These are phyloP conservation scores for Epichloe sp. DNA, from an alignment of 2,329 filamentous ascomycete species.

Conservation along the genomic window DNA sequence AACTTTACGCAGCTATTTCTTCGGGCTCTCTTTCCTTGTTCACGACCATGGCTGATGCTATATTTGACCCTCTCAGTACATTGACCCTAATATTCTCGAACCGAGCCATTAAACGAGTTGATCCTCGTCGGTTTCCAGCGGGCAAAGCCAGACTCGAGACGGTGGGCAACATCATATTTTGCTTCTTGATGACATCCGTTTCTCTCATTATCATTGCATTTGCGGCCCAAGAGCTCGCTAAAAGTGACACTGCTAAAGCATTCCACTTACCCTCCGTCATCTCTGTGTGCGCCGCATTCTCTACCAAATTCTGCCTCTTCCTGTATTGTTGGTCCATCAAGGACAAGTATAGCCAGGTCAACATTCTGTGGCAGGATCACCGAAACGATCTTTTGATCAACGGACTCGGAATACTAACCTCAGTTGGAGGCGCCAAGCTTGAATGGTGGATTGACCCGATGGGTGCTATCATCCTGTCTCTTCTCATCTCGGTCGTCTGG, in stretches of 20 bases:
- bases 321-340: slow-evolving; percentile 86
- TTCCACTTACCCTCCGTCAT: slow-evolving; percentile 79
- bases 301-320: slow-evolving; percentile 72
- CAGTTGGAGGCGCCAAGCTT: slow-evolving; percentile 79
- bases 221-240: slow-evolving; percentile 56
- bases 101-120: slow-evolving; percentile 77
- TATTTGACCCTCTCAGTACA: slow-evolving; percentile 89
- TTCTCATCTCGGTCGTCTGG: slow-evolving; percentile 71
- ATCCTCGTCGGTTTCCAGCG: slow-evolving; percentile 74
- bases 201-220: slow-evolving; percentile 89
- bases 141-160: slow-evolving; percentile 93
- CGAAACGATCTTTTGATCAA: slow-evolving; percentile 97
- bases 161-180: slow-evolving; percentile 90
- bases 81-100: slow-evolving; percentile 75
- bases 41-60: slow-evolving; percentile 90
- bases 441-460: slow-evolving; percentile 91
- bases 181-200: slow-evolving; percentile 88
- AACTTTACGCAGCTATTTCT: slow-evolving; percentile 77
- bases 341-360: slow-evolving; percentile 81
- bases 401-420: slow-evolving; percentile 80
- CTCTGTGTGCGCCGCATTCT: slow-evolving; percentile 72
- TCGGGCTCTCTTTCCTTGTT: slow-evolving; percentile 91
- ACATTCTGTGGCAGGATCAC: slow-evolving; percentile 93
- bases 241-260: slow-evolving; percentile 38
- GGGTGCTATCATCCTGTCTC: slow-evolving; percentile 74